Evolutionary conservation across 176 grass and related monocot species (phyloP).

Genomic region (Bromus sterilis): DNA sequence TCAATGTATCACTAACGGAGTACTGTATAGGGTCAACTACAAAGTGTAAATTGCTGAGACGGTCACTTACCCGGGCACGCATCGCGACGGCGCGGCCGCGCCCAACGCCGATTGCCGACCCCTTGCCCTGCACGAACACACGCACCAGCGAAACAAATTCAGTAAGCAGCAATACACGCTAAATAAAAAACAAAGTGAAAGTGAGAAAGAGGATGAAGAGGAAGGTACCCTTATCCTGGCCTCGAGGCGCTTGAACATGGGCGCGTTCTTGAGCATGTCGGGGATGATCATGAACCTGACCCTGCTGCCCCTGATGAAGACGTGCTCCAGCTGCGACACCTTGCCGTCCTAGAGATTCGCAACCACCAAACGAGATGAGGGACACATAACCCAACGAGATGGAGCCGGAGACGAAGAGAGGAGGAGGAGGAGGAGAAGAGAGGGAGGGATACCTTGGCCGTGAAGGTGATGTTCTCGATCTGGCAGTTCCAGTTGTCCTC

Average conservation of each 20-base stretch:
- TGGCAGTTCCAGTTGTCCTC: slow-evolving; percentile 93
- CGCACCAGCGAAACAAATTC: background rate
- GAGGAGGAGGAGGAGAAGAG: too few species aligned
- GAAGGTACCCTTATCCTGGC: slow-evolving; percentile 31
- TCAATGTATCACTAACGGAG: background rate
- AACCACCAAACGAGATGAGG: too few species aligned
- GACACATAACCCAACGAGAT: too few species aligned
- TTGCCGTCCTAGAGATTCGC: slow-evolving; percentile 33
- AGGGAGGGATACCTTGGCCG: slow-evolving; percentile 30
- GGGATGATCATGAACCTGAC: slow-evolving; percentile 72
- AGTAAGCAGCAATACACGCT: background rate
- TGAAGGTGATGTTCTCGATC: slow-evolving; percentile 69
- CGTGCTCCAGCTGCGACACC: slow-evolving; percentile 64
- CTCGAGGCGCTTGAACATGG: slow-evolving; percentile 63
- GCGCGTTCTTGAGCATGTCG: slow-evolving; percentile 77
- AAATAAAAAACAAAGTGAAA: background rate
- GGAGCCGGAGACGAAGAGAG: too few species aligned
- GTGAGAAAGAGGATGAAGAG: background rate
- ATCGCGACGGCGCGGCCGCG: slow-evolving; percentile 59
- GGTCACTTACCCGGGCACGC: slow-evolving; percentile 51
- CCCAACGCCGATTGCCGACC: slow-evolving; percentile 63
- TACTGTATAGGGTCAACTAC: background rate
- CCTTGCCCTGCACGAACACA: slow-evolving; percentile 50
- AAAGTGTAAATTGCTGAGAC: background rate
- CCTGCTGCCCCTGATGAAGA: slow-evolving; percentile 58